Evolutionary conservation across 257 asterid species (phyloP).

Genomic region (Scutellaria minor): DNA sequence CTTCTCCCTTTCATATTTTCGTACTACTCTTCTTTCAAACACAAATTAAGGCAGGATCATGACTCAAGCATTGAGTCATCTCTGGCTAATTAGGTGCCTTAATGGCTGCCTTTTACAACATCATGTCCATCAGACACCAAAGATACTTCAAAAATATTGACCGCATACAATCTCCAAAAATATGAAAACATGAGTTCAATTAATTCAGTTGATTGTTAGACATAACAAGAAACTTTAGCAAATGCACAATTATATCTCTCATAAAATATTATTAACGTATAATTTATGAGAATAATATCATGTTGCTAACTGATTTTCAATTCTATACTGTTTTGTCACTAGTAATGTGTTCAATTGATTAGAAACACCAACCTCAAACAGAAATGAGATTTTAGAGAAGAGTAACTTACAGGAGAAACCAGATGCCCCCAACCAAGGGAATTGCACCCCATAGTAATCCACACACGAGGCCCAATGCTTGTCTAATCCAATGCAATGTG

Average conservation of each 20-base stretch:
- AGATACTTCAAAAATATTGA: slow-evolving; percentile 5
- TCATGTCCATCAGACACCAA: neutral
- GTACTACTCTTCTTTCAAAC: neutral
- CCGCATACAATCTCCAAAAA: neutral
- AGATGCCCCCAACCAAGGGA: slow-evolving; percentile 90
- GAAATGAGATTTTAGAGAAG: slow-evolving; percentile 21
- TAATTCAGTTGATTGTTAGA: neutral
- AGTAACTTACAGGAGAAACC: slow-evolving; percentile 80
- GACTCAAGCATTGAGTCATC: neutral
- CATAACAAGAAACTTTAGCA: neutral
- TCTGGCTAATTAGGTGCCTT: neutral
- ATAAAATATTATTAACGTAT: neutral
- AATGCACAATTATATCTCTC: slow-evolving; percentile 4
- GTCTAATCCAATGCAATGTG: slow-evolving; percentile 93
- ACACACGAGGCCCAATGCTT: slow-evolving; percentile 71
- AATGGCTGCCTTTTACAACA: neutral
- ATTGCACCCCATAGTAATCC: slow-evolving; percentile 93
- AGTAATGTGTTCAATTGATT: slow-evolving; percentile 15
- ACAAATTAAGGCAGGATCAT: neutral
- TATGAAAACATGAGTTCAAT: slow-evolving; percentile 14
- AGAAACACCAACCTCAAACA: slow-evolving; percentile 21
- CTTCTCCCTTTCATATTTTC: neutral
- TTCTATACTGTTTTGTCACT: neutral
- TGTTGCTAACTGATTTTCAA: slow-evolving; percentile 20
- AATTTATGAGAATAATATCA: neutral